Base-by-base conservation (phyloP, 2,329 filamentous ascomycete genomes). In the Colletotrichum navitas region DNA sequence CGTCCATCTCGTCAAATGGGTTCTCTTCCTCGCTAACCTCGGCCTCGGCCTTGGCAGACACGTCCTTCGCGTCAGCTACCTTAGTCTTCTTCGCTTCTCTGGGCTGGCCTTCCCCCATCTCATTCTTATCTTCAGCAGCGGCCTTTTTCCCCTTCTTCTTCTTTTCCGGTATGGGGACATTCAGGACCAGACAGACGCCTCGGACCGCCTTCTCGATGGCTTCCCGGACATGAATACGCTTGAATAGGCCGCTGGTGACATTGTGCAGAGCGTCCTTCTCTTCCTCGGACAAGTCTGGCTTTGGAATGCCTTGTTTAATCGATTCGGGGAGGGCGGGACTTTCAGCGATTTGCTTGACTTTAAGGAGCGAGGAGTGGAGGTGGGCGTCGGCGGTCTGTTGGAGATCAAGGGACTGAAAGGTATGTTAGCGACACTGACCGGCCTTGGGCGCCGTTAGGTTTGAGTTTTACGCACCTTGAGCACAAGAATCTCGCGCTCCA, bases 401-500 rank as follows among this genome's bases (percentile, higher is more conserved):
- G 10, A 90, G 83, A 73, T 90, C 88, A 54, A 90, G 84, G 5
- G 86, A 86, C 87, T 89, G 66, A 49, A 39, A n/a, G 54, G 5
- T 6, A 29, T 18, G 49, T 63, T 21, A 68, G 68, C 74, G 63
- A 73, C 11, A 45, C 2, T 12, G 24, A 4, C 14, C 29, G 32
- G 45, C 24, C 24, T 14, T 12, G 1, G 26, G 21, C 16, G 11
- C 4, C 14, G 18, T 21, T 14, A 3, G 11, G 2, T 8, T 24
- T n/a, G 32, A 34, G 5, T 24, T 51, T 10, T 4, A 21, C 41
- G 26, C 78, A 84, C 89, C 83, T 89, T 90, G 16, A 90, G 78
- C 11, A 89, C 85, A 0, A 82, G 79, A 55, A 89, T 78, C 77
- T 90, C 93, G 43, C 87, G 86, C 73, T 93, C 88, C 41, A 95